Evolutionary conservation across 73 alveolate genomes (phyloP).

Genomic region (Tetrahymena elliotti): DNA sequence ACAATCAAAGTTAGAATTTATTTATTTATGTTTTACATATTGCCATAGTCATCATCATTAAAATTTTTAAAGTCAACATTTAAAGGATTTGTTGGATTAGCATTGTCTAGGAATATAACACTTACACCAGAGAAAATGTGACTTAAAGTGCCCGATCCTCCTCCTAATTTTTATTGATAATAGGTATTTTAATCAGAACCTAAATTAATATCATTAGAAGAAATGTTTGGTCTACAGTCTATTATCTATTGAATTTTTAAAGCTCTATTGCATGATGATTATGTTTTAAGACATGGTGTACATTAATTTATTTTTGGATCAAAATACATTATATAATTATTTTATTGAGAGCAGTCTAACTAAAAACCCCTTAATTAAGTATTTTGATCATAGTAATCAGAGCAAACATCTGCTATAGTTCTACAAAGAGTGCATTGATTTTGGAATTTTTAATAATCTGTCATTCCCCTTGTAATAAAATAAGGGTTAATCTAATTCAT

Average conservation of each 20-base stretch:
- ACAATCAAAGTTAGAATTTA: not conserved
- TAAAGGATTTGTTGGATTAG: not conserved
- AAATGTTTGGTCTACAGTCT: not conserved
- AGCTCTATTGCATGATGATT: not conserved
- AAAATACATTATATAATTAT: not conserved
- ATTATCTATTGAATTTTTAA: not conserved
- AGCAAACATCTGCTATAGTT: not conserved
- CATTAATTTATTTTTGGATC: not conserved
- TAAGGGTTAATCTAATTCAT: not conserved
- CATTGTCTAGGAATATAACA: not conserved
- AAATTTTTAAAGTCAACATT: not conserved
- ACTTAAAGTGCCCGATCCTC: not conserved
- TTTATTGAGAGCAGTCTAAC: not conserved
- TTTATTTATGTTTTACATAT: too few species aligned
- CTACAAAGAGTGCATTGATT: not conserved
- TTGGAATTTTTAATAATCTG: not conserved
- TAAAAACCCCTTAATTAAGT: not conserved
- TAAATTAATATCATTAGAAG: not conserved
- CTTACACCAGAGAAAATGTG: not conserved
- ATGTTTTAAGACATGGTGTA: not conserved
- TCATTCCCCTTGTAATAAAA: not conserved
- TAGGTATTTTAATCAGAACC: not conserved
- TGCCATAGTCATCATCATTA: not conserved
- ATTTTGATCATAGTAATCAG: not conserved
- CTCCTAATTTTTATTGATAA: not conserved